Evolutionary conservation across 2,329 filamentous ascomycete genomes (phyloP), one percentile per base, ranked within the genome.

Genomic region (Pseudogymnoascus sp.): DNA sequence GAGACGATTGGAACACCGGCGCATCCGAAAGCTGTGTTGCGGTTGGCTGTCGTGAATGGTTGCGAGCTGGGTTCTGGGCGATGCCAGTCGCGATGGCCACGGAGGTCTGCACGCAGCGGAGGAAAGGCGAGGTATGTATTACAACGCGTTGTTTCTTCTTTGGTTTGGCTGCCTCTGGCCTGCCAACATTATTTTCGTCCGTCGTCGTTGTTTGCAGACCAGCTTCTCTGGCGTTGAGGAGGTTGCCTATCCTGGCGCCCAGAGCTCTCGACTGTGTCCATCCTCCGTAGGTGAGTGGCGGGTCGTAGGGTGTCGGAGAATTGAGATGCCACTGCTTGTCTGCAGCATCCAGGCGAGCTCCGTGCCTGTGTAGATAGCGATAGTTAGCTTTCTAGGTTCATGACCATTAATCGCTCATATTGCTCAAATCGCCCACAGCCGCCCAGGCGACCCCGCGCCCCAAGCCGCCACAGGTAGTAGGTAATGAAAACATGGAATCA

Each of bases 281-380:
- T 66, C 94, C 94, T 68, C 91, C 90, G 72, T 97, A 97, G 2
- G 92, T 96, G 63, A 99, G 81, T 59, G 94, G 94, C 67, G 94
- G 91, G 68, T 99, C 93, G 79, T 97, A 99, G 1, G 94, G 94
- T 5, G 91, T 92, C 1, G 92, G 90, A 5, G 94, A 96, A 31
- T 90, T 89, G 61, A 96, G 82, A 74, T 97, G 91, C 94, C 94
- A 99, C 74, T 91, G 86, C 73, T 92, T 92, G 80, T 99, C 92
- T 65, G 92, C 92, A 62, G 91, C 91, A 74, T 99, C 94, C 63
- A 99, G 87, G 68, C 94, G 89, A 69, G 92, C 90, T 71, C 94
- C 94, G 75, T 99, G 94, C 76, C 94, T 87, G 63, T 41, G 3
- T 33, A 55, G 48, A 55, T 3, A 17, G 61, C 10, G 27, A 13